Evolutionary conservation across 805 yeast species (phyloP), one percentile per base, ranked within the genome.

Genomic region (Pachysolen tannophilus): DNA sequence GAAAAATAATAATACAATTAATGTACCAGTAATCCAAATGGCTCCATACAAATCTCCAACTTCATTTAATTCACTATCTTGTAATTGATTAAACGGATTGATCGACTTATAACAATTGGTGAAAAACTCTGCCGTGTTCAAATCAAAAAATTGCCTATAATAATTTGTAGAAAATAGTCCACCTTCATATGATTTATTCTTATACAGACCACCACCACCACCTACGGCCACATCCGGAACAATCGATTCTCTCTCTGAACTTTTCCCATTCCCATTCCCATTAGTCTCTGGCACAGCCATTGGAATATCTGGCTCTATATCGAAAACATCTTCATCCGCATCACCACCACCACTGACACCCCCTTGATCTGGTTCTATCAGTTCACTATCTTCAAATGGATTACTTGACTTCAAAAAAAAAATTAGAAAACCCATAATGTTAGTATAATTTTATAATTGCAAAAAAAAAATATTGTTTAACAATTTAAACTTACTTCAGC

Each of bases 11-110:
- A 79, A 61, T 43, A 83, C 74, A 1, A 84, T 75, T 33, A 85
- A 72, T 0, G 95, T 81, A 1, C 87, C 86, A 9, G 90, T 82
- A 29, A 88, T 77, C 97, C 97, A 88, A 14, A 86, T 63, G 6
- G 94, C 82, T 1, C 96, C 96, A 54, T 86, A 90, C 35, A 88
- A 59, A 49, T 88, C 97, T 3, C 80, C 74, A 35, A 43, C 38
- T 11, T 65, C 63, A 26, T 65, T 64, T 63, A 45, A 63, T 44
- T 42, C 57, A 6, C 47, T 50, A 13, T 48, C 45, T 19, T 49
- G 47, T 11, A 55, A 50, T 11, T 48, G 42, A 44, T 57, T 48
- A 27, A 67, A 44, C 13, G 88, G 82, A 45, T 82, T 79, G 27
- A 79, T 43, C 1, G 87, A 75, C 37, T 64, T 51, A 17, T 63